Base-by-base conservation (phyloP, 2,329 filamentous ascomycete species). In the Ceratocystiopsis brevicomis region DNA sequence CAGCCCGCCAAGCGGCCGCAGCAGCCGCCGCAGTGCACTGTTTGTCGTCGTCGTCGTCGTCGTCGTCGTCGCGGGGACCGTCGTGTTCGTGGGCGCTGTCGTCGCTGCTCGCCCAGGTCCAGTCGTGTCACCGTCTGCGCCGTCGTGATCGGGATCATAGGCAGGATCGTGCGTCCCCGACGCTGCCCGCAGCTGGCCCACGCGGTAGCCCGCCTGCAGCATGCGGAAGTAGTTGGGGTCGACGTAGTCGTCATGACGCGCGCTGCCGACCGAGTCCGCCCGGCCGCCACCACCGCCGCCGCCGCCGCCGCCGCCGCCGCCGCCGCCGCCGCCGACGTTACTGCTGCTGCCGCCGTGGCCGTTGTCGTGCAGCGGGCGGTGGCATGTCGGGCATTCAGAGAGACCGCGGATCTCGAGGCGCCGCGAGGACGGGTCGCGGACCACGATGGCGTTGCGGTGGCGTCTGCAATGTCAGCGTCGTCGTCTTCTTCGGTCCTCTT, bases 221-320 rank as follows among this genome's bases (percentile, higher is more conserved):
- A 96, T 87, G 54, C 84, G 84, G 61, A 98, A 98, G 65, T 98
- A 98, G 42, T 86, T 76, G 3, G 87, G 87, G 54, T 87, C 80
- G 52, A 95, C 81, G 56, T 87, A 96, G 45, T 78, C 72, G 40
- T 80, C 70, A 51, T 59, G 59, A 33, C 63, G 61, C 34, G 18
- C 44, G 19, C 33, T 34, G 41, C 59, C 61, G 53, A 37, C 34
- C 33, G n/a, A 14, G 19, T 21, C 19, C 4, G 19, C 19, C 19
- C 19, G 19, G 30, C 18, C 37, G 42, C 5, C 32, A 15, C n/a
- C 37, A 18, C 17, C 42, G 5, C 13, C 40, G 4, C 16, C 33
- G 12, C 44, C 35, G 12, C 16, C 14, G 10, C 35, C 17, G 36
- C 14, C 15, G 30, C n/a, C 34, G 45, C 10, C 38, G 35, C 33